Base-by-base conservation (phyloP, 305 asterid species). In the Fraxinus latifolia region DNA sequence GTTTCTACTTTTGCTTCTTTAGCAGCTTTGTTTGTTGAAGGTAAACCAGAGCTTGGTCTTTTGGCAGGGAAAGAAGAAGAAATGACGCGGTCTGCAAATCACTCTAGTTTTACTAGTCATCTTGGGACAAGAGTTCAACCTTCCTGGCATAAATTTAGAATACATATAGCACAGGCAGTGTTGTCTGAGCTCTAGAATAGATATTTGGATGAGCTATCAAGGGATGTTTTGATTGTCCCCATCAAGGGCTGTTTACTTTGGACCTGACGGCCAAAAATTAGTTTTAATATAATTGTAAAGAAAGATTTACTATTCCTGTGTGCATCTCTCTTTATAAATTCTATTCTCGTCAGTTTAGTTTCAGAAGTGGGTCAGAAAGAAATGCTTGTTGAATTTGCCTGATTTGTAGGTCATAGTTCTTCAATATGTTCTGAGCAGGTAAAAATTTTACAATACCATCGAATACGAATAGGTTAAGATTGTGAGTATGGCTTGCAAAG, bases 61-160 rank as follows among this genome's bases (percentile, higher is more conserved):
- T 78, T 81, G 60, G 47, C 97, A 95, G 99, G 98, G 92, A 32
- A 93, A 93, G 70, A 60, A 60, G 91, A 92, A 89, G 89, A 90
- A 90, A 87, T 91, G 89, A 82, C 91, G 94, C 21, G 19, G 39
- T 68, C 74, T 68, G 74, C 37, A 5, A 29, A 11, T 12, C 37
- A 12, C 37, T 67, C 74, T 21, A 27, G 74, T 67, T 62, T 23
- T 29, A 67, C 11, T 1, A 27, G 37, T 65, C 31, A 60, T 62
- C 21, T 70, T 17, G 37, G 37, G 31, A 60, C 70, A 60, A 60
- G 70, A 60, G 70, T 60, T 60, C 31, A 7, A 19, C 31, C 4
- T 29, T 68, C 21, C 37, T 25, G 34, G 74, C 76, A 71, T 32
- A 14, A 31, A 32, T 68, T 68, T 68, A 27, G 74, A 68, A 25